Conservation (phyloP, 1,284 basidiomycete genomes). For the Sporisorium exsertum region DNA sequence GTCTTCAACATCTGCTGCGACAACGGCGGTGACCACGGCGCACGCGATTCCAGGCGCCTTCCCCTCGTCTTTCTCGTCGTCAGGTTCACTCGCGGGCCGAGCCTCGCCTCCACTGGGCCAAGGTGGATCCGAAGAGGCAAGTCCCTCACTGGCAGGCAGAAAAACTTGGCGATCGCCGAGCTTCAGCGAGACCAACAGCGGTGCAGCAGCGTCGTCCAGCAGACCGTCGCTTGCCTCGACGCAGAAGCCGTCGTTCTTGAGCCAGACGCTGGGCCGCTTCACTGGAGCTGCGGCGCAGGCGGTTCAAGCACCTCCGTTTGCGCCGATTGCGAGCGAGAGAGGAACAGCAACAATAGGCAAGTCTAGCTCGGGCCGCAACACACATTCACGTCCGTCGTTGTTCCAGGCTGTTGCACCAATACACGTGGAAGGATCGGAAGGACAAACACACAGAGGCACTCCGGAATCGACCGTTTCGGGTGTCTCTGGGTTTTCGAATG, state of each 20-base stretch:
- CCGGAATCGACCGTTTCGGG: conserved; percentile 29
- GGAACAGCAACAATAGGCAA: conserved; percentile 7
- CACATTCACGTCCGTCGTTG: conserved; percentile 29
- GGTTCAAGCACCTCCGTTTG: conserved; percentile 23
- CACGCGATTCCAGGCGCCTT: conserved; percentile 47
- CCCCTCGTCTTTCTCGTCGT: conserved; percentile 36
- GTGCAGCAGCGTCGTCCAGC: conserved; percentile 1
- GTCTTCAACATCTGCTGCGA: conserved; percentile 22
- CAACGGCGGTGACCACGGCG: conserved; percentile 30
- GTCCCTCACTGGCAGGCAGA: background rate
- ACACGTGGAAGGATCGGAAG: conserved; percentile 8
- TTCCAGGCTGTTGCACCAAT: conserved; percentile 36
- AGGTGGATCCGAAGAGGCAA: conserved; percentile 9
- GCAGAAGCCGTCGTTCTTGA: conserved; percentile 41
- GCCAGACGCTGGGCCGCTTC: conserved; percentile 49
- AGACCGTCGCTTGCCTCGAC: conserved; percentile 10
- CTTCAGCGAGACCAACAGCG: conserved; percentile 3
- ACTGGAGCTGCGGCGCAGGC: conserved; percentile 30
- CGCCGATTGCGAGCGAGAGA: conserved; percentile 8
- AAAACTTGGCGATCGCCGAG: conserved; percentile 18
- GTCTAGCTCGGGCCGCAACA: conserved; percentile 3
- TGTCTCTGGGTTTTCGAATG: conserved; percentile 31
- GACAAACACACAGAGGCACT: conserved; percentile 25
- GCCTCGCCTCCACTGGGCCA: conserved; percentile 9
- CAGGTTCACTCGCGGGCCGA: conserved; percentile 26